These are phyloP conservation scores for Ceratorhiza oryzae-sativae DNA, from an alignment of 1,284 basidiomycete genomes.

Conservation along the genomic window DNA sequence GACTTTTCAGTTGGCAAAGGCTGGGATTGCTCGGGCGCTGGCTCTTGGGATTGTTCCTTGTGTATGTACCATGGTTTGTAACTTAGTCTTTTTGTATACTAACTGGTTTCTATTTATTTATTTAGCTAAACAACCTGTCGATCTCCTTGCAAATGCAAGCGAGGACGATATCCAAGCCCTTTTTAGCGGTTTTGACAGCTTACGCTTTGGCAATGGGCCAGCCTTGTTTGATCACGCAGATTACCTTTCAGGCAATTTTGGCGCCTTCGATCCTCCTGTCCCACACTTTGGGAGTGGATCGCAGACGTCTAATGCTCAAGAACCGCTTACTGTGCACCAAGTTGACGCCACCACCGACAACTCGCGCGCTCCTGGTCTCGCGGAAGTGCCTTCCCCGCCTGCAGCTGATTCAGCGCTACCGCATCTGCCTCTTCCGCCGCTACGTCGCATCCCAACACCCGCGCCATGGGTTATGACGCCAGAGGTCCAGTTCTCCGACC, in stretches of 20 bases:
- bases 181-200: background rate
- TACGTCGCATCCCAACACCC: background rate
- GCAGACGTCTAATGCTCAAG: background rate
- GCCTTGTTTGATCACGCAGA: background rate
- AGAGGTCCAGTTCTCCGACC: background rate
- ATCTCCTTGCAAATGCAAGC: slow-evolving; percentile 3
- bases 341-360: background rate
- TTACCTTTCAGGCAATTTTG: background rate
- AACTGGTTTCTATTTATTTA: background rate
- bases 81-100: background rate
- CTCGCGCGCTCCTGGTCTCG: background rate
- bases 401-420: background rate
- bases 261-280: background rate
- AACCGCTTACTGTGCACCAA: background rate
- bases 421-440: background rate
- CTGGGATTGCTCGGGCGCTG: background rate
- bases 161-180: background rate
- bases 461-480: background rate
- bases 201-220: background rate
- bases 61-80: background rate
- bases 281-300: background rate
- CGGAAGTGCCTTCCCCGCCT: background rate
- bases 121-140: background rate
- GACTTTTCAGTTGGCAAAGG: background rate
- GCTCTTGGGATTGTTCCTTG: background rate